These are phyloP conservation scores for Ulmus americana DNA, from an alignment of 331 rosid genomes.

Conservation along the genomic window DNA sequence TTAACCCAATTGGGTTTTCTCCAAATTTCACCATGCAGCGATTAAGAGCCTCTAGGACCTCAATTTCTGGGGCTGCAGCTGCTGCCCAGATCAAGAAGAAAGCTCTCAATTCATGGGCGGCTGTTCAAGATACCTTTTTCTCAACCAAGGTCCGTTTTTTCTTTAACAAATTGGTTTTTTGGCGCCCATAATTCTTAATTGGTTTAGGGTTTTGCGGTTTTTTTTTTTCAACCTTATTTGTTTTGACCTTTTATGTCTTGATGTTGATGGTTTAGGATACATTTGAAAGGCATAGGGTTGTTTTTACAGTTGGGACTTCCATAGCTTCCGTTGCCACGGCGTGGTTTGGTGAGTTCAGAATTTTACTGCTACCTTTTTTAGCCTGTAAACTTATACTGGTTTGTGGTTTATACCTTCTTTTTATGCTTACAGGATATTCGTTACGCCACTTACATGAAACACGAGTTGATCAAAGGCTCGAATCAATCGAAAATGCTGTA, in stretches of 20 bases:
- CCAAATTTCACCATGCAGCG: constrained; percentile 55
- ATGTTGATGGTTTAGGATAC: constrained; percentile 42
- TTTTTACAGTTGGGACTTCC: constrained; percentile 80
- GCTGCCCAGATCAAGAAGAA: constrained; percentile 49
- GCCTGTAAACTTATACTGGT: neutral
- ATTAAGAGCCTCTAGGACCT: constrained; percentile 39
- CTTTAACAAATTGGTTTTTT: neutral
- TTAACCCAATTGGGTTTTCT: constrained; percentile 10
- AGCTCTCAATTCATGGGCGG: constrained; percentile 61
- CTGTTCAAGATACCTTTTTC: constrained; percentile 65
- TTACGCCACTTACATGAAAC: constrained; percentile 64
- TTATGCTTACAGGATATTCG: constrained; percentile 53
- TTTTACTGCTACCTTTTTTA: neutral
- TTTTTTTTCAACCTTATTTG: neutral
- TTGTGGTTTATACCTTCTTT: neutral
- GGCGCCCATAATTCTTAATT: neutral
- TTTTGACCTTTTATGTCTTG: neutral
- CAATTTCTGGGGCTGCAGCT: constrained; percentile 28
- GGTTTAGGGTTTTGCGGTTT: neutral
- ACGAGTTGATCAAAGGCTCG: constrained; percentile 75
- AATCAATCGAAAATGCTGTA: constrained; percentile 76
- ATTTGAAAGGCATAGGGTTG: constrained; percentile 74
- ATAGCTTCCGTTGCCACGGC: constrained; percentile 87
- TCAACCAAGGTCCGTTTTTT: constrained; percentile 53
- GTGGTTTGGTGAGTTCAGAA: constrained; percentile 48